phyloP scores from a whole-genome alignment of 805 yeast genomes.

The Kazachstania africana region DNA sequence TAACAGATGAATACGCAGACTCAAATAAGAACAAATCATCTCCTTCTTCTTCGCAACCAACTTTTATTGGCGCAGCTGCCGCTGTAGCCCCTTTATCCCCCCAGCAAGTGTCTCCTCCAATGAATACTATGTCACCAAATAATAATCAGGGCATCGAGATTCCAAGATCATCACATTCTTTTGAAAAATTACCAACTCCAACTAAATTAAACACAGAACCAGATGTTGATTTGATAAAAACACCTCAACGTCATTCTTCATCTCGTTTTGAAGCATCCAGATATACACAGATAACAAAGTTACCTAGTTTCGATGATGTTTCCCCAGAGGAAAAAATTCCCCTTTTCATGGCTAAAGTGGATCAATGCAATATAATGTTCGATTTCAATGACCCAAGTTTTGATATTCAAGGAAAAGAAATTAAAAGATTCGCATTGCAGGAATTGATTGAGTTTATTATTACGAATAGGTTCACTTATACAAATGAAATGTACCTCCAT shows the following conservation, averaged over 20 bases:
- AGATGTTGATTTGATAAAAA: constrained; percentile 60
- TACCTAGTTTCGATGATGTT: constrained; percentile 84
- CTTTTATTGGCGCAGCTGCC: constrained; percentile 19
- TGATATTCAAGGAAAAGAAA: constrained; percentile 86
- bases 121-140: constrained; percentile 1
- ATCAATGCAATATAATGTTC: constrained; percentile 89
- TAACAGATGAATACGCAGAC: constrained; percentile 6
- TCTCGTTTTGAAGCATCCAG: constrained; percentile 79
- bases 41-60: constrained; percentile 9
- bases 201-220: constrained; percentile 37
- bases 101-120: background rate
- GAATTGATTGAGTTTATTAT: constrained; percentile 84
- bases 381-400: constrained; percentile 89
- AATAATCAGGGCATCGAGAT: constrained; percentile 17
- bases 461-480: constrained; percentile 68
- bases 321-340: constrained; percentile 62
- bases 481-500: constrained; percentile 82
- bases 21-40: background rate
- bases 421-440: constrained; percentile 74
- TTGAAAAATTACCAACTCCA: constrained; percentile 48
- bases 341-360: constrained; percentile 75
- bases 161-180: constrained; percentile 36
- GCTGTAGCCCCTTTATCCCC: constrained; percentile 9
- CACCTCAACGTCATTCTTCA: constrained; percentile 86
- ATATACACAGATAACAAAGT: constrained; percentile 52